phyloP scores from a whole-genome alignment of 2,329 filamentous ascomycete species.

The Colletotrichum echinochloae region DNA sequence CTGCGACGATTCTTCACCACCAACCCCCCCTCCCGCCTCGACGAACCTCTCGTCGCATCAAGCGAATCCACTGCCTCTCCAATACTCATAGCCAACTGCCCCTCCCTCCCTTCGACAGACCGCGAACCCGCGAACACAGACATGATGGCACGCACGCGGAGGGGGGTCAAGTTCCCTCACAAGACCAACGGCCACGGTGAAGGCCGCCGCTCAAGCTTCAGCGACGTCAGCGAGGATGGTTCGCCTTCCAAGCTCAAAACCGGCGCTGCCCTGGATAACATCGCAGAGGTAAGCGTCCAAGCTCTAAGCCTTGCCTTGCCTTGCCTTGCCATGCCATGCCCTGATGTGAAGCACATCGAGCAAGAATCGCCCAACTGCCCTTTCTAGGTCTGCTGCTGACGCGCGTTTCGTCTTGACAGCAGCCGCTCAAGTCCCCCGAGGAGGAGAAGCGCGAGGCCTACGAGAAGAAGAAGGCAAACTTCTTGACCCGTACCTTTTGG shows the following conservation, averaged over 20 bases:
- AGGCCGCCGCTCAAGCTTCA: constrained; percentile 76
- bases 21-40: background rate
- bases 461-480: constrained; percentile 99
- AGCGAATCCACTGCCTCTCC: background rate
- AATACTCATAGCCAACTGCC: background rate
- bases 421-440: constrained; percentile 50
- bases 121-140: constrained; percentile 9
- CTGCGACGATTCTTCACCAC: background rate
- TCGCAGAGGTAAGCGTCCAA: constrained; percentile 53
- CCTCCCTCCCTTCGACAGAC: background rate
- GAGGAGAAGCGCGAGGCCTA: constrained; percentile 73
- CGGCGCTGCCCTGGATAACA: constrained; percentile 49
- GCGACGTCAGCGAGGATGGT: constrained; percentile 73
- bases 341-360: background rate
- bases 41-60: background rate
- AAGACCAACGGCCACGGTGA: constrained; percentile 64
- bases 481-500: constrained; percentile 97
- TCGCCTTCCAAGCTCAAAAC: constrained; percentile 50
- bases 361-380: background rate
- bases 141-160: constrained; percentile 55
- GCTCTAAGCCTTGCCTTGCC: too few species aligned
- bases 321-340: background rate
- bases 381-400: constrained; percentile 3
- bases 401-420: constrained; percentile 49
- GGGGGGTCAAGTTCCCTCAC: constrained; percentile 68